These are phyloP conservation scores for Rhizophagus sp. DNA, from an alignment of 192 early-diverging fungal species.

Conservation along the genomic window DNA sequence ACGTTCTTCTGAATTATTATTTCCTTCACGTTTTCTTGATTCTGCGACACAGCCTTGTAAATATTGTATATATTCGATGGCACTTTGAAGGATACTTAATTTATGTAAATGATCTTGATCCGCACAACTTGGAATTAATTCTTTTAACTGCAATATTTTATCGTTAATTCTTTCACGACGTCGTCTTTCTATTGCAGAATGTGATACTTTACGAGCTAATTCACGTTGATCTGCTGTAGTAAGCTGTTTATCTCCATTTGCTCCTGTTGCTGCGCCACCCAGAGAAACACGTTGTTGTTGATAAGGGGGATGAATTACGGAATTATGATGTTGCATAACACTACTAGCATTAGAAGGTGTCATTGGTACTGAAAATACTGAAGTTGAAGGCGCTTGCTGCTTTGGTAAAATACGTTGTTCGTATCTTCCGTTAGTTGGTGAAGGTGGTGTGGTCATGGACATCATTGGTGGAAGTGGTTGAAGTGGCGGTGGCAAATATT, in stretches of 20 bases:
- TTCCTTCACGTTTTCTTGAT: not conserved
- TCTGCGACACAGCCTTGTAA: conserved; percentile 39
- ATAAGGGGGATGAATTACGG: conserved; percentile 14
- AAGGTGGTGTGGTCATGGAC: not conserved
- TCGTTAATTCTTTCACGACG: conserved; percentile 86
- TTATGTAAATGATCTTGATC: conserved; percentile 71
- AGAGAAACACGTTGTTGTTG: conserved; percentile 2
- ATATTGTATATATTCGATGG: conserved; percentile 72
- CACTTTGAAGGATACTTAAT: conserved; percentile 65
- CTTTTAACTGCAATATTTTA: conserved; percentile 74
- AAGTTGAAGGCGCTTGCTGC: conserved; percentile 1
- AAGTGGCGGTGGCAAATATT: conserved; percentile 6
- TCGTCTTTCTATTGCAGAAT: conserved; percentile 81
- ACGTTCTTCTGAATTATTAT: not conserved
- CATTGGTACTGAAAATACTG: conserved; percentile 21
- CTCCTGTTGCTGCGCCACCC: not conserved
- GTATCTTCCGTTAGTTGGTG: not conserved
- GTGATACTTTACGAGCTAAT: conserved; percentile 73
- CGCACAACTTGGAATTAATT: conserved; percentile 68
- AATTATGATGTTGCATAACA: conserved; percentile 26
- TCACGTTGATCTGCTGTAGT: conserved; percentile 48
- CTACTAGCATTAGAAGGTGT: not conserved
- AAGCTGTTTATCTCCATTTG: not conserved
- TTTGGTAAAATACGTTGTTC: conserved; percentile 25
- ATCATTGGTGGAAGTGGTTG: conserved; percentile 11